These are phyloP conservation scores for Penicillium turbatum DNA, from an alignment of 495 filamentous ascomycete genomes.

Conservation along the genomic window DNA sequence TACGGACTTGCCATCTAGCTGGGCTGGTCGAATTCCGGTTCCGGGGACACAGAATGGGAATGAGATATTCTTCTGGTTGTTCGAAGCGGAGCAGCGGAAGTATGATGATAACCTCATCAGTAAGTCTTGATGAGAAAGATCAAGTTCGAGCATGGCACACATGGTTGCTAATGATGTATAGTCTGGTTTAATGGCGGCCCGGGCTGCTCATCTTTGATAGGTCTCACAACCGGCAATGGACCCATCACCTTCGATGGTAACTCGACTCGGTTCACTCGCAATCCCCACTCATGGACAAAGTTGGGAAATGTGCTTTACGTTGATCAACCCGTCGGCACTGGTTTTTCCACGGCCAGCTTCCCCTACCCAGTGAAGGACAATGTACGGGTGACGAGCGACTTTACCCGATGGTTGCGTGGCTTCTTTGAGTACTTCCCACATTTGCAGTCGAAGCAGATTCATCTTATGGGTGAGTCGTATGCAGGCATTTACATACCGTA, in stretches of 20 bases:
- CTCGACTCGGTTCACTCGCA: slow-evolving; percentile 22
- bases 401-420: slow-evolving; percentile 34
- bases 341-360: slow-evolving; percentile 32
- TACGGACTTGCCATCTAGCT: slow-evolving; percentile 32
- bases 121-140: slow-evolving; percentile 7
- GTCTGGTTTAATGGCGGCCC: slow-evolving; percentile 69
- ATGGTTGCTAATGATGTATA: slow-evolving; percentile 1
- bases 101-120: slow-evolving; percentile 39
- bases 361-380: slow-evolving; percentile 29
- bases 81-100: slow-evolving; percentile 28
- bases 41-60: slow-evolving; percentile 30
- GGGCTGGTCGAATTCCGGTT: slow-evolving; percentile 39
- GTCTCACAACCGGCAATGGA: slow-evolving; percentile 41
- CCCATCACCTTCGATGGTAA: slow-evolving; percentile 29
- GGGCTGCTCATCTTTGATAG: slow-evolving; percentile 64
- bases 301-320: slow-evolving; percentile 40
- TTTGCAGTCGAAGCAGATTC: slow-evolving; percentile 32
- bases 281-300: slow-evolving; percentile 39
- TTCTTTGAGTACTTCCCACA: slow-evolving; percentile 35
- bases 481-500: slow-evolving; percentile 43
- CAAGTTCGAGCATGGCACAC: not conserved
- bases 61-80: slow-evolving; percentile 42
- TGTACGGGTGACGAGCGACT: slow-evolving; percentile 30
- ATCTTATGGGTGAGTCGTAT: slow-evolving; percentile 42
- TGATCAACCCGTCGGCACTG: slow-evolving; percentile 42